phyloP scores from a whole-genome alignment of 345 rosid genomes.

The Populus alba region DNA sequence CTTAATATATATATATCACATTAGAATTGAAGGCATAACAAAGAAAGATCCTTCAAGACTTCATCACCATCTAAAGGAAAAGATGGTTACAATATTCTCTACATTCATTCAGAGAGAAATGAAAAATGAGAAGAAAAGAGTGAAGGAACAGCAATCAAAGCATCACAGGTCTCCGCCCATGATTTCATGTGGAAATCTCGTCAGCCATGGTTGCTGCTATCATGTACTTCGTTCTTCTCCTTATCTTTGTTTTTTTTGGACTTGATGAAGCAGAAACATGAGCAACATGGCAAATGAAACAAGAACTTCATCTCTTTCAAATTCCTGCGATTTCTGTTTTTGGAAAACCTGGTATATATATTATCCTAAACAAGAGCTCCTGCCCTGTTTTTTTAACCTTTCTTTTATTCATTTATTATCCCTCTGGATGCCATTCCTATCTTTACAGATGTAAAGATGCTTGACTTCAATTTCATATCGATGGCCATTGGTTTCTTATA shows the following conservation, averaged over 20 bases:
- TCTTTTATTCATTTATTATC: background rate
- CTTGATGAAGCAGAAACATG: constrained; percentile 51
- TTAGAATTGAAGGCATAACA: constrained; percentile 14
- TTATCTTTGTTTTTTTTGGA: constrained; percentile 39
- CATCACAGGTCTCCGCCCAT: background rate
- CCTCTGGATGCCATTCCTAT: constrained; percentile 34
- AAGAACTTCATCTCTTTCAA: constrained; percentile 41
- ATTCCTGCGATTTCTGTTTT: constrained; percentile 15
- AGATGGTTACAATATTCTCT: constrained; percentile 14
- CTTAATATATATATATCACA: constrained; percentile 4
- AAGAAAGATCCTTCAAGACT: background rate
- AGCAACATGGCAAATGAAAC: constrained; percentile 42
- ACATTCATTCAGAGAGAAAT: constrained; percentile 15
- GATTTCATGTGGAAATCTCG: background rate
- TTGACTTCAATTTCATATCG: constrained; percentile 24
- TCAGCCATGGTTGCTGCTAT: background rate
- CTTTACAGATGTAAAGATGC: constrained; percentile 33
- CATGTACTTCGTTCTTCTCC: constrained; percentile 25
- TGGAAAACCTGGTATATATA: constrained; percentile 6
- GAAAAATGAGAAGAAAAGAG: constrained; percentile 8
- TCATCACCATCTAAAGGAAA: constrained; percentile 18
- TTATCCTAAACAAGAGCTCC: constrained; percentile 15
- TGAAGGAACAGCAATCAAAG: constrained; percentile 3
- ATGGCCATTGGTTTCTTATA: constrained; percentile 6
- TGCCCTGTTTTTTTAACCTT: background rate